Conservation (phyloP, 2,329 filamentous ascomycete species). For the Xylaria sp. region DNA sequence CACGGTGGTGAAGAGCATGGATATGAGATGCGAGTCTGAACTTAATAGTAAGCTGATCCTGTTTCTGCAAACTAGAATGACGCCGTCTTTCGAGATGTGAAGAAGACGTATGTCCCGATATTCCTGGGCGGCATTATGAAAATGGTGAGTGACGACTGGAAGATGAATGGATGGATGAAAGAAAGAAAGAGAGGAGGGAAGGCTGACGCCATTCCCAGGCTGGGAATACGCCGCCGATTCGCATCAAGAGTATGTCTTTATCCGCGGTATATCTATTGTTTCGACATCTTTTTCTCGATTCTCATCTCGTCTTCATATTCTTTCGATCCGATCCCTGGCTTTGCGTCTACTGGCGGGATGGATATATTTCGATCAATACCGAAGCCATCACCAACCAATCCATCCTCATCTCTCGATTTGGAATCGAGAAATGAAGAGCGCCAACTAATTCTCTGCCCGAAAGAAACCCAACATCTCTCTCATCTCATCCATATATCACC, state of each 20-base stretch:
- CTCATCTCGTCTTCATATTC: background rate
- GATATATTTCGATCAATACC: too few species aligned
- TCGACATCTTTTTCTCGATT: background rate
- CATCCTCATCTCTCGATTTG: too few species aligned
- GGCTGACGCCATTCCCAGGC: constrained; percentile 41
- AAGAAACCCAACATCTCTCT: too few species aligned
- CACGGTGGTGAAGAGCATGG: too few species aligned
- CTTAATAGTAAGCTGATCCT: background rate
- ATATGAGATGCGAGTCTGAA: too few species aligned
- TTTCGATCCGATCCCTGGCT: background rate
- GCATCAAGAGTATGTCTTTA: constrained; percentile 51
- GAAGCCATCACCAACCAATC: too few species aligned
- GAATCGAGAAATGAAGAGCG: too few species aligned
- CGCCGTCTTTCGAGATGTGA: constrained; percentile 46
- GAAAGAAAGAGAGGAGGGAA: background rate
- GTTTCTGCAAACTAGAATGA: constrained; percentile 14
- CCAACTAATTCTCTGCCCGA: too few species aligned
- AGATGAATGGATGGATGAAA: background rate
- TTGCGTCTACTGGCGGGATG: too few species aligned
- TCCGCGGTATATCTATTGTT: background rate
- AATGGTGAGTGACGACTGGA: constrained; percentile 41
- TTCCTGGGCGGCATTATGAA: constrained; percentile 54
- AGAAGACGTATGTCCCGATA: constrained; percentile 52
- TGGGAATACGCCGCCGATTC: constrained; percentile 51
- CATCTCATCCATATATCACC: too few species aligned